These are phyloP conservation scores for Melanogaster broomeanus DNA, from an alignment of 768 basidiomycete species.

Conservation along the genomic window DNA sequence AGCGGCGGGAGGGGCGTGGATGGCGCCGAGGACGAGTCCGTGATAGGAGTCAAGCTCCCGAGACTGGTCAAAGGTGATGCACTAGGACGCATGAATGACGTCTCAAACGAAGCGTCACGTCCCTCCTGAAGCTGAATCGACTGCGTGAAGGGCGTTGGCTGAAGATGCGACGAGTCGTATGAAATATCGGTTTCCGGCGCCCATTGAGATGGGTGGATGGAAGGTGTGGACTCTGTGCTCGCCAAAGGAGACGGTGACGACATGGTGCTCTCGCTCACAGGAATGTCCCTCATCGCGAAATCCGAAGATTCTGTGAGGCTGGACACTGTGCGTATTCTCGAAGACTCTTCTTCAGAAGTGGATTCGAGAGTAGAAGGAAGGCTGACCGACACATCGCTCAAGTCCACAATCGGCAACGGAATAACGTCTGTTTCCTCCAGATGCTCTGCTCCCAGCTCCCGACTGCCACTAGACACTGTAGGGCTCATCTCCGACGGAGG, in stretches of 20 bases:
- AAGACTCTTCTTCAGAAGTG: slow-evolving; percentile 32
- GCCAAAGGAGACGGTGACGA: slow-evolving; percentile 37
- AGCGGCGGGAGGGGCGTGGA: slow-evolving; percentile 8
- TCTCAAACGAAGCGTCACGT: slow-evolving; percentile 67
- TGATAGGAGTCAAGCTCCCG: slow-evolving; percentile 34
- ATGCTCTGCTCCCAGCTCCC: slow-evolving; percentile 22
- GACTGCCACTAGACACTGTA: slow-evolving; percentile 19
- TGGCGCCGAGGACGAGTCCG: slow-evolving; percentile 30
- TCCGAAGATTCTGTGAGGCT: slow-evolving; percentile 46
- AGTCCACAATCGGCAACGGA: slow-evolving; percentile 19
- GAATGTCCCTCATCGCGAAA: slow-evolving; percentile 26
- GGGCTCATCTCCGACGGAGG: slow-evolving; percentile 39
- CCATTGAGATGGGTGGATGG: slow-evolving; percentile 52
- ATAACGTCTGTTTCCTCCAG: slow-evolving; percentile 7
- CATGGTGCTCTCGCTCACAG: slow-evolving; percentile 28
- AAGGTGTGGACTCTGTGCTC: slow-evolving; percentile 38
- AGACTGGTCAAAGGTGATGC: slow-evolving; percentile 37
- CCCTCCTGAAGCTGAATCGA: slow-evolving; percentile 56
- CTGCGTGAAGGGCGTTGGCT: slow-evolving; percentile 65
- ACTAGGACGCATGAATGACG: slow-evolving; percentile 71
- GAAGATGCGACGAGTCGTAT: slow-evolving; percentile 76
- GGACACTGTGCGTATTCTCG: slow-evolving; percentile 39
- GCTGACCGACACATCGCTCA: slow-evolving; percentile 23
- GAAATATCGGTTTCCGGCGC: slow-evolving; percentile 64
- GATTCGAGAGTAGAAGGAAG: slow-evolving; percentile 33